Evolutionary conservation across 2,329 filamentous ascomycete genomes (phyloP).

Genomic region (Claviceps paspali): DNA sequence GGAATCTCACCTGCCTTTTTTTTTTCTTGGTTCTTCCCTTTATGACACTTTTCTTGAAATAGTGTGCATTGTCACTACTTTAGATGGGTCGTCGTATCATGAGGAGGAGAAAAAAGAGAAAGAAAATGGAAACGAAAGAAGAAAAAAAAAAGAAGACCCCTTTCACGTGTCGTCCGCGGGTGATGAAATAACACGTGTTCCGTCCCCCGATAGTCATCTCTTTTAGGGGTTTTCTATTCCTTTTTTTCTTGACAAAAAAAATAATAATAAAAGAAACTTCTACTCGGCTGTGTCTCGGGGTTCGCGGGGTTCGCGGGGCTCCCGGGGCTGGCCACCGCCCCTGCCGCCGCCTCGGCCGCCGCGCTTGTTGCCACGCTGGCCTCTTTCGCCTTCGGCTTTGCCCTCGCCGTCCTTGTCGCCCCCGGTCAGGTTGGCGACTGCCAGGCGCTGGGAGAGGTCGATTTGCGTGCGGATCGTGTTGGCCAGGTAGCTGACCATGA

Average conservation of each 20-base stretch:
- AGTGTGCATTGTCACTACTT: too few species aligned
- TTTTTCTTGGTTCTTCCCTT: too few species aligned
- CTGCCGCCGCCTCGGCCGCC: constrained; percentile 36
- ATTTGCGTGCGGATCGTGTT: constrained; percentile 99
- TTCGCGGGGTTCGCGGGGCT: constrained; percentile 30
- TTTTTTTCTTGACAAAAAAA: background rate
- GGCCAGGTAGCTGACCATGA: constrained; percentile 94
- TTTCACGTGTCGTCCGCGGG: background rate
- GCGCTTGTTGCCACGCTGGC: constrained; percentile 35
- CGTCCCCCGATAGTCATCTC: too few species aligned
- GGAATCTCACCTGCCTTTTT: too few species aligned
- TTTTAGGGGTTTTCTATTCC: constrained; percentile 1
- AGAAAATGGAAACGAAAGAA: too few species aligned
- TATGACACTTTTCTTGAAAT: too few species aligned
- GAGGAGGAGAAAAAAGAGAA: too few species aligned
- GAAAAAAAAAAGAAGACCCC: too few species aligned
- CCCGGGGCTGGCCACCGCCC: constrained; percentile 34
- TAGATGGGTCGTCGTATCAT: too few species aligned
- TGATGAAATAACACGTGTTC: background rate
- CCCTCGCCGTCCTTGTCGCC: constrained; percentile 34
- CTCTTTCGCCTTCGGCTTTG: constrained; percentile 28
- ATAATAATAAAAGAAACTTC: too few species aligned
- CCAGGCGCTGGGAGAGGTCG: constrained; percentile 88
- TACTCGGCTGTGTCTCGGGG: constrained; percentile 21
- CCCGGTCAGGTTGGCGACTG: constrained; percentile 51